These are phyloP conservation scores for Apiospora kogelbergensis DNA, from an alignment of 2,329 filamentous ascomycete genomes.

Conservation along the genomic window DNA sequence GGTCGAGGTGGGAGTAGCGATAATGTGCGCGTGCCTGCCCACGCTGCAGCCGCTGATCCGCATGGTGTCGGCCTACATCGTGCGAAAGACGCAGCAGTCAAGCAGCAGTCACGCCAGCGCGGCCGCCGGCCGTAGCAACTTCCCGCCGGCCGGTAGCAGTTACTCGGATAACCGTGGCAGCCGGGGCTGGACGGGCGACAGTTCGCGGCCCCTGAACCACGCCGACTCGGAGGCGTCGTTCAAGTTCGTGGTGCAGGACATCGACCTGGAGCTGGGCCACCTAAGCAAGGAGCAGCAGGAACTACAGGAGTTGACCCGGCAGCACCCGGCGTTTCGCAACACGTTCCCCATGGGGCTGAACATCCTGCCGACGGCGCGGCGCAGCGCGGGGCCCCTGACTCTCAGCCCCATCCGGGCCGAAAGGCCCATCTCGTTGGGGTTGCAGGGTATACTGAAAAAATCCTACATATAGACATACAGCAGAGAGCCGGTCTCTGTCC, in stretches of 20 bases:
- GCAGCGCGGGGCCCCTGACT: not conserved
- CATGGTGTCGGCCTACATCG: not conserved
- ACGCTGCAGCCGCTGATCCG: conserved; percentile 10
- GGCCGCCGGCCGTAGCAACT: not conserved
- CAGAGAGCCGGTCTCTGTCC: not conserved
- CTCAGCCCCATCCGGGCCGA: not conserved
- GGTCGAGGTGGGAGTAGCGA: conserved; percentile 4
- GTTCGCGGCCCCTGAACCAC: conserved; percentile 2
- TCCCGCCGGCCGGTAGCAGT: not conserved
- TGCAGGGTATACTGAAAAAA: not conserved
- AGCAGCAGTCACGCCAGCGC: not conserved
- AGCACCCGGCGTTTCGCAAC: not conserved
- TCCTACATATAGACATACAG: not conserved
- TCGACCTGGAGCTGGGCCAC: not conserved
- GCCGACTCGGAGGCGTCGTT: conserved; percentile 3
- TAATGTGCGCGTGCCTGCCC: conserved; percentile 9
- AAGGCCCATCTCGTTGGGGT: not conserved
- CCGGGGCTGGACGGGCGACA: not conserved
- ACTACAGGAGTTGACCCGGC: no score
- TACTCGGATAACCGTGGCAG: not conserved
- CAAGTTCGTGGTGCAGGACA: not conserved
- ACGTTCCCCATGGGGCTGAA: not conserved
- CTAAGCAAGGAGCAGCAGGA: not conserved
- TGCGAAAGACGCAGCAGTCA: not conserved
- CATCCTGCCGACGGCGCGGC: not conserved